Evolutionary conservation across 441 rosid genomes (phyloP), one percentile per base, ranked within the genome.

Genomic region (Erodium trifolium): DNA sequence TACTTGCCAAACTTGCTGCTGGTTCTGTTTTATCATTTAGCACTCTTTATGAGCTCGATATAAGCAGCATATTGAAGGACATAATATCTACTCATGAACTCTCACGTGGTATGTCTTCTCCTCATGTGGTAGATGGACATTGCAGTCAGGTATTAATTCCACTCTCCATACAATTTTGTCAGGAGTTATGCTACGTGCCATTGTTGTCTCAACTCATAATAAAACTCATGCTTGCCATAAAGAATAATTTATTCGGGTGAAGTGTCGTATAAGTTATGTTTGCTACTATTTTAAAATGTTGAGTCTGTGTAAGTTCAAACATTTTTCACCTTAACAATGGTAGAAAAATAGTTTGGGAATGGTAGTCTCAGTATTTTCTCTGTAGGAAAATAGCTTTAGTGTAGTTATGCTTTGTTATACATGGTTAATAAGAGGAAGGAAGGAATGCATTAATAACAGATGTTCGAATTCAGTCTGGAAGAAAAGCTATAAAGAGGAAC

Each of bases 1-100:
- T 92, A 79, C 97, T 95, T 76, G 89, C 80, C 75, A 92, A 87
- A 79, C 88, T 92, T 60, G 80, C 88, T 74, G 82, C 87, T 72
- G 92, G 95, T 76, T 92, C 98, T 70, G 35, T 78, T 73, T 78
- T 81, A 72, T 97, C 95, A 77, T 95, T 95, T 78, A 88, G 74
- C 80, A 80, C 80, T 57, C 83, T 95, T 5, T 84, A 92, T 75
- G 98, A 92, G 80, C 96, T 90, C 71, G 85, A 90, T 68, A 85
- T 89, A 75, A 85, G 90, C 81, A 77, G 82, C 81, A 79, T 78
- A 68, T 75, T 95, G 81, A 95, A 90, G 86, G 96, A 87, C 73
- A 83, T 90, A 65, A 77, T 95, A 76, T 84, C 98, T 65, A 75
- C 81, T 49, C 78, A 75, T 75, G 97, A 89, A 75, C 79, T 87